Evolutionary conservation across 768 basidiomycete species (phyloP), one percentile per base, ranked within the genome.

Genomic region (Dentipellis fragilis): DNA sequence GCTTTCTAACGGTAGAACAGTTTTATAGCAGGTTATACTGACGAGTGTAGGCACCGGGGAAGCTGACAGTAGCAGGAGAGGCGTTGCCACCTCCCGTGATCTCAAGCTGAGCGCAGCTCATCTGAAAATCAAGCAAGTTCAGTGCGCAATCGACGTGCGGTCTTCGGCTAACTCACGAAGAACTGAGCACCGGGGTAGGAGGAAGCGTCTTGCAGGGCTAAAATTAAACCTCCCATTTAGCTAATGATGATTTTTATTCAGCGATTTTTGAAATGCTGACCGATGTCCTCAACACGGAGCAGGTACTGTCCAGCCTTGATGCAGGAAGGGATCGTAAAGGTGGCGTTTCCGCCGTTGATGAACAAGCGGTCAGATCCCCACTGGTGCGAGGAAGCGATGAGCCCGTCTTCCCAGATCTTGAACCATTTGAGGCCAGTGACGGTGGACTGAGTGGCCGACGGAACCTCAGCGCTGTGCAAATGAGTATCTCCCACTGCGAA

Each of bases 101-200:
- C 47, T 66, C 58, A 39, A 72, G 63, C 58, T 72, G 71, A 34
- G 69, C 71, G 51, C 71, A 54, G 55, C 71, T 70, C 69, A 72
- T 71, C 67, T 68, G 36, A 10, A 40, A 46, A 16, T 22, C 10
- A 5, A n/a, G 14, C n/a, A 7, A n/a, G n/a, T 3, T 45, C 29
- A 49, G 14, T 2, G 9, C 3, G 21, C 8, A n/a, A 10, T 10
- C 22, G 7, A 8, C 10, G 38, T 19, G 5, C 10, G 29, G 11
- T 21, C 17, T 39, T 10, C 40, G 60, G 16, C 39, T 42, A 21
- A 47, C 57, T 53, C 37, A 60, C 79, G 61, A 80, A 83, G 69
- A 83, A 70, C 58, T 81, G 79, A 21, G 81, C 80, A 37, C 80
- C 80, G 35, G 78, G 79, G 61, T 79, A 80, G 16, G 62, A 69